Evolutionary conservation across 1,139 yeast genomes (phyloP).

Genomic region (Pichia sp.): DNA sequence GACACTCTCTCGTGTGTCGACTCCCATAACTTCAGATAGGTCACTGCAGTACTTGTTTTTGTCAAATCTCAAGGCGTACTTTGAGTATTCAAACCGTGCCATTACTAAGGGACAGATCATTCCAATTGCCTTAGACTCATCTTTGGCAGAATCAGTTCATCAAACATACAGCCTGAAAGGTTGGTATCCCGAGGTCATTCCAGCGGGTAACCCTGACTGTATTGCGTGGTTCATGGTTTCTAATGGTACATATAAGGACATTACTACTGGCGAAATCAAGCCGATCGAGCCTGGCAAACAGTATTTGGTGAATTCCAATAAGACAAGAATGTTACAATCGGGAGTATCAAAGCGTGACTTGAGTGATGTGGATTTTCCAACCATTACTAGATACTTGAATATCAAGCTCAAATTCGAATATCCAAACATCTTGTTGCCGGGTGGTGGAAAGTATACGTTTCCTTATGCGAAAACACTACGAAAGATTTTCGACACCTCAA

Average conservation of each 20-base stretch:
- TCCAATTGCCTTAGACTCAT: conserved; percentile 74
- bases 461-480: conserved; percentile 49
- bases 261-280: conserved; percentile 24
- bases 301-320: conserved; percentile 57
- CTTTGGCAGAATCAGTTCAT: conserved; percentile 58
- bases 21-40: conserved; percentile 68
- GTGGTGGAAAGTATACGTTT: conserved; percentile 32
- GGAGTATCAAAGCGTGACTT: conserved; percentile 39
- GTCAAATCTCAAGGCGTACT: conserved; percentile 56
- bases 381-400: conserved; percentile 36
- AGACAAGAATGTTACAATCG: conserved; percentile 64
- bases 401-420: conserved; percentile 38
- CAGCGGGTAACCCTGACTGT: conserved; percentile 62
- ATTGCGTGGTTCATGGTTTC: conserved; percentile 79
- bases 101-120: conserved; percentile 61
- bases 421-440: conserved; percentile 15
- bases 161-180: conserved; percentile 36
- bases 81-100: conserved; percentile 55
- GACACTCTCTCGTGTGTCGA: conserved; percentile 63
- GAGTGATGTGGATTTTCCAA: conserved; percentile 29
- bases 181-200: conserved; percentile 40
- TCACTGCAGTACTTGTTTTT: conserved; percentile 62
- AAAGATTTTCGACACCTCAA: conserved; percentile 47
- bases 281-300: conserved; percentile 38
- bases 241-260: conserved; percentile 42